Percentiles rank a stretch among this genome's conserved stretches.
These are phyloP conservation scores for Colletotrichum sp. DNA, from an alignment of 2,329 filamentous ascomycete genomes.

Conservation along the genomic window DNA sequence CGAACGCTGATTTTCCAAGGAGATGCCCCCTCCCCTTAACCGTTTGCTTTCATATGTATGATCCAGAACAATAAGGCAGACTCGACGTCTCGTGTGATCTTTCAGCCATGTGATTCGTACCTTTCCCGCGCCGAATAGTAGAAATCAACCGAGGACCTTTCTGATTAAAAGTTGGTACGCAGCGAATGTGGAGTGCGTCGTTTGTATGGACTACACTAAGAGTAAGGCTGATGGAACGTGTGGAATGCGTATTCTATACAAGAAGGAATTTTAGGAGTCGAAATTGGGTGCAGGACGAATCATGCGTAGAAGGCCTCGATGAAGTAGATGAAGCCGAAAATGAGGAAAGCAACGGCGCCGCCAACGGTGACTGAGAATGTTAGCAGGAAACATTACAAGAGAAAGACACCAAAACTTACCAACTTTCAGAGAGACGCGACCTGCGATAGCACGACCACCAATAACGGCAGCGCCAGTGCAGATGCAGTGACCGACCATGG, in stretches of 20 bases:
- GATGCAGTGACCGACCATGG: constrained; percentile 82
- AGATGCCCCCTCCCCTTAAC: neutral
- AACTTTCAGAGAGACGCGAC: constrained; percentile 91
- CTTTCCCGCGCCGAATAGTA: neutral
- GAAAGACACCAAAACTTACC: constrained; percentile 68
- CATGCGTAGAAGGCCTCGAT: constrained; percentile 74
- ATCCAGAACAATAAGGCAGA: neutral
- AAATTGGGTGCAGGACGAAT: neutral
- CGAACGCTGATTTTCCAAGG: neutral
- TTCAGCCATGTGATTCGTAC: neutral
- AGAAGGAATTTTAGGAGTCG: neutral
- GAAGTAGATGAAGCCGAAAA: constrained; percentile 92
- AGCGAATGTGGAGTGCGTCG: neutral
- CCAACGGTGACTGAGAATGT: constrained; percentile 80
- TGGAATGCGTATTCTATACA: constrained; percentile 11
- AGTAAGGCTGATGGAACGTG: neutral
- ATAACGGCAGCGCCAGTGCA: constrained; percentile 93
- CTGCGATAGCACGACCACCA: constrained; percentile 90
- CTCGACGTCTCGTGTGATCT: neutral
- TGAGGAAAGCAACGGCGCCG: constrained; percentile 85
- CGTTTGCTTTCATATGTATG: constrained; percentile 1
- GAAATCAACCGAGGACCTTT: neutral
- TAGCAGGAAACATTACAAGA: constrained; percentile 20
- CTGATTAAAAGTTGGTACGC: neutral
- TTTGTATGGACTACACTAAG: neutral